A percentile compares a stretch with the other conserved stretches of the same genome.
These are phyloP conservation scores for Beta corolliflora DNA, from an alignment of 179 eudicot species.

Conservation along the genomic window DNA sequence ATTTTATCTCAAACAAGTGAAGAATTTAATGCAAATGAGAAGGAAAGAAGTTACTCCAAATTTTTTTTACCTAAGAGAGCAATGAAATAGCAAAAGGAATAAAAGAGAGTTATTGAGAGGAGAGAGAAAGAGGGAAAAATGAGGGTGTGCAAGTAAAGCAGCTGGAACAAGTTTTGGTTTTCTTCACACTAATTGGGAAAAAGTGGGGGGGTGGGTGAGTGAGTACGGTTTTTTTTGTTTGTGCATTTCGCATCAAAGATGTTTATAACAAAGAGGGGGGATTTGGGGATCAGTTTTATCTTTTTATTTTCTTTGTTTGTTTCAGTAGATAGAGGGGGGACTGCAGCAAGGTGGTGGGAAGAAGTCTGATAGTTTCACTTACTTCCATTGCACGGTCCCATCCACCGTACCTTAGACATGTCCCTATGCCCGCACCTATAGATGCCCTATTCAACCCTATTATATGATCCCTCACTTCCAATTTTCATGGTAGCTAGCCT, in stretches of 20 bases:
- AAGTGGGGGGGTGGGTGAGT: not conserved
- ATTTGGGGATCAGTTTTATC: not conserved
- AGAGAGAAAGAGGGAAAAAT: slow-evolving; percentile 22
- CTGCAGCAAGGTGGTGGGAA: not conserved
- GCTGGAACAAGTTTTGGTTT: slow-evolving; percentile 37
- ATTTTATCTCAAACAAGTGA: not conserved
- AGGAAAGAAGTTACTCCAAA: slow-evolving; percentile 16
- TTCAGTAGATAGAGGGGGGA: not conserved
- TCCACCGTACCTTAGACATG: slow-evolving; percentile 43
- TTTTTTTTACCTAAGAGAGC: slow-evolving; percentile 11
- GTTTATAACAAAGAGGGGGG: not conserved
- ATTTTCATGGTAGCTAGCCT: no score
- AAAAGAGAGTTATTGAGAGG: slow-evolving; percentile 23
- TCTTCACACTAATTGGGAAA: slow-evolving; percentile 12
- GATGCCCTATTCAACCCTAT: slow-evolving; percentile 23
- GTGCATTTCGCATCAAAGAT: not conserved
- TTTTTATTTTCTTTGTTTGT: slow-evolving; percentile 3
- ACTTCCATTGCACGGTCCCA: slow-evolving; percentile 36
- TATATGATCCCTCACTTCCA: no score
- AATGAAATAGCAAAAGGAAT: slow-evolving; percentile 41
- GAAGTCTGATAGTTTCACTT: slow-evolving; percentile 23
- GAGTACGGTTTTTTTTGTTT: not conserved
- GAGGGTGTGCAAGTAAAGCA: slow-evolving; percentile 43
- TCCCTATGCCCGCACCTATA: slow-evolving; percentile 44
- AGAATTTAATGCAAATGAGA: slow-evolving; percentile 29